A percentile compares a stretch with the other conserved stretches of the same genome.
Conservation (phyloP, 257 asterid species). For the Leptodermis oblonga region DNA sequence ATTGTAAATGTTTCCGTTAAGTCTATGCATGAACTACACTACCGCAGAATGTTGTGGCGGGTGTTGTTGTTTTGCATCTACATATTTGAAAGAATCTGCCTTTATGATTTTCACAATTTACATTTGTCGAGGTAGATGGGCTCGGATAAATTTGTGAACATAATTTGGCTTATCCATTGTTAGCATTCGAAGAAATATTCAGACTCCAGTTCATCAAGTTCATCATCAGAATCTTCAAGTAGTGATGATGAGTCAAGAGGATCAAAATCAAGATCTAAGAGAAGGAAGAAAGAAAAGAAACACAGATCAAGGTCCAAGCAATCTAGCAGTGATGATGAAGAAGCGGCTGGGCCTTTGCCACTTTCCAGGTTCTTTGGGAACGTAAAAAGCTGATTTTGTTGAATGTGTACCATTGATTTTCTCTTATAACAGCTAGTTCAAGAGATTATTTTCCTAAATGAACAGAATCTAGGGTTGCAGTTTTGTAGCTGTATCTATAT, state of each 20-base stretch:
- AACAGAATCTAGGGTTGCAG: not conserved
- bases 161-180: constrained; percentile 9
- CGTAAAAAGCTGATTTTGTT: constrained; percentile 39
- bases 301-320: constrained; percentile 58
- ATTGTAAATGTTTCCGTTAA: not conserved
- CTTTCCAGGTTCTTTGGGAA: constrained; percentile 84
- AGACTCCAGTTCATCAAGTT: constrained; percentile 60
- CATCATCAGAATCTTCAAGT: constrained; percentile 64
- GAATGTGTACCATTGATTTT: constrained; percentile 3
- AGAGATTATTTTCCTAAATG: not conserved
- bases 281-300: constrained; percentile 67
- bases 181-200: constrained; percentile 69
- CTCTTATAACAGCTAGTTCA: not conserved
- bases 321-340: constrained; percentile 34
- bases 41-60: not conserved
- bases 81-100: not conserved
- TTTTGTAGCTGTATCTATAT: not conserved
- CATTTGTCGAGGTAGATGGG: not conserved
- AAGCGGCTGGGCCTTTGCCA: constrained; percentile 74
- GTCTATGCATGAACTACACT: not conserved
- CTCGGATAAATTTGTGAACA: constrained; percentile 3
- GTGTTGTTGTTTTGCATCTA: not conserved
- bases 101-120: not conserved
- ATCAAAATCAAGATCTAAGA: constrained; percentile 56
- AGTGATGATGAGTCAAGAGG: constrained; percentile 68